These are phyloP conservation scores for Sclerotinia minor DNA, from an alignment of 2,329 filamentous ascomycete genomes.

Conservation along the genomic window DNA sequence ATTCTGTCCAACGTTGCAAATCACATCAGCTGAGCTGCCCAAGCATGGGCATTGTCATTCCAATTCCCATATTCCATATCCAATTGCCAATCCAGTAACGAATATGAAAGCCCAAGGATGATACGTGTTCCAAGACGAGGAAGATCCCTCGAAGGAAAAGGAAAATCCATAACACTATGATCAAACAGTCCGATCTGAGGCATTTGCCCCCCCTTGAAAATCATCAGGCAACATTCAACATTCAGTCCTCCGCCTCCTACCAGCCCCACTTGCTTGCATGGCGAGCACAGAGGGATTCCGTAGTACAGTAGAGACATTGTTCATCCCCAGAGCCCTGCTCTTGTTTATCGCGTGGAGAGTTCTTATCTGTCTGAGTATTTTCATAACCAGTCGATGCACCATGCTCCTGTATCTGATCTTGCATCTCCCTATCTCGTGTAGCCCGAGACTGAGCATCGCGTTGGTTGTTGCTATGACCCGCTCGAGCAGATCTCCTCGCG, in stretches of 20 bases:
- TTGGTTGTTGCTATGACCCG: constrained; percentile 7
- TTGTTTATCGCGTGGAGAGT: background rate
- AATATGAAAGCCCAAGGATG: background rate
- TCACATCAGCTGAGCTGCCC: background rate
- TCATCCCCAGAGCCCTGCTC: background rate
- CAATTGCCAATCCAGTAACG: background rate
- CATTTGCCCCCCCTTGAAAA: background rate
- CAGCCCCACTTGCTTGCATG: constrained; percentile 14
- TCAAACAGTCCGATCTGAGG: constrained; percentile 1
- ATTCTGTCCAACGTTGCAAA: background rate
- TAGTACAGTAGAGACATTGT: background rate
- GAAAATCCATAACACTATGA: background rate
- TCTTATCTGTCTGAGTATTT: constrained; percentile 8
- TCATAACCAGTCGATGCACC: background rate
- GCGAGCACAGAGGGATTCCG: constrained; percentile 10
- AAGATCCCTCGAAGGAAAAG: background rate
- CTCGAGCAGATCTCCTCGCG: constrained; percentile 17
- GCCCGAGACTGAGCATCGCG: constrained; percentile 1
- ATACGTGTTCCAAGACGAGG: background rate
- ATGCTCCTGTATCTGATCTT: background rate
- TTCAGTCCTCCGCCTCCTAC: background rate
- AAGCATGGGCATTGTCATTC: background rate
- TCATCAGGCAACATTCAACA: background rate
- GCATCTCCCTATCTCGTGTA: background rate
- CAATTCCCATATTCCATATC: background rate